Evolutionary conservation across 441 rosid species (phyloP), one percentile per base, ranked within the genome.

Genomic region (Populus hybrid): DNA sequence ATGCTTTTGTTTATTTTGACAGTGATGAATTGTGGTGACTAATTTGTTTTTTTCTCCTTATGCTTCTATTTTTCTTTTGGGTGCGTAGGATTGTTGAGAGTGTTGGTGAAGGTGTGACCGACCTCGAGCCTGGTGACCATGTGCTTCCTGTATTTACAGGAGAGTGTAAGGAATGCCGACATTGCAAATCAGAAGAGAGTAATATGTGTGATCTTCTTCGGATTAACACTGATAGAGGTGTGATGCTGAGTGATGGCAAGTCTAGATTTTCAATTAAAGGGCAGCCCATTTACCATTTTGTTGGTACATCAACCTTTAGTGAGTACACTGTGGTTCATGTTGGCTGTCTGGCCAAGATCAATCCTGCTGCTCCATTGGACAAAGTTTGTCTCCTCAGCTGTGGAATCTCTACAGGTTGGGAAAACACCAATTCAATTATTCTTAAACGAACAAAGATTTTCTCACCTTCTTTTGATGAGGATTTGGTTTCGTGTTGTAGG

Each of bases 101-200:
- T 76, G 93, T 90, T 8, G 93, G 90, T 3, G 83, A 80, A 53
- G 88, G 90, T 3, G 89, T 87, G 68, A 83, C 88, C 1, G 87
- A 87, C n/a, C 88, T 90, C 10, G 34, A 87, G 61, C 86, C 87
- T 0, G 88, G 93, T 2, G 93, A 88, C 64, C 90, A 88, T 40
- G 90, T 88, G 12, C 90, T 88, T 18, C 91, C 93, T 5, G 88
- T 90, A 1, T 90, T 90, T 82, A 90, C 91, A 0, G 91, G 91
- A 26, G 93, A 89, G 53, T 87, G 93, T 78, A 76, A 75, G 73
- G 87, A 85, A 4, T 88, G 93, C 77, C 35, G 69, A 0, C 91
- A 89, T 74, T 88, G 91, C 78, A 83, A 81, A 71, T 88, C 89
- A 0, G 88, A 87, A 66, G 93, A 90, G 77, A 87, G 91, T 76